Evolutionary conservation across 179 eudicot genomes (phyloP).

Genomic region (Beta lomatogona): DNA sequence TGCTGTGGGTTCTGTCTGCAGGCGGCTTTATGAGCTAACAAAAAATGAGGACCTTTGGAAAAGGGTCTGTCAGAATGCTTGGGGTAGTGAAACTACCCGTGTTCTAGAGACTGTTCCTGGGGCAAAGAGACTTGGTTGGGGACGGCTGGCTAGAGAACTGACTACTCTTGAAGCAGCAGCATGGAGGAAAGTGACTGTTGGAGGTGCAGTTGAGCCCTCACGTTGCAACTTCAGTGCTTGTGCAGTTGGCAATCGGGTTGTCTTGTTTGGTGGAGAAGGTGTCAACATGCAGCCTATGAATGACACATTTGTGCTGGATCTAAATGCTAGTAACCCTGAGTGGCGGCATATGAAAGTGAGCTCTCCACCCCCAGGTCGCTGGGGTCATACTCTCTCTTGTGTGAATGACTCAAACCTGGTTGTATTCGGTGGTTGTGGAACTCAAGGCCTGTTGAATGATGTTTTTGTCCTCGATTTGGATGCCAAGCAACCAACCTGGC

Average conservation of each 20-base stretch:
- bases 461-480: conserved; percentile 88
- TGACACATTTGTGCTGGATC: conserved; percentile 90
- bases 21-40: conserved; percentile 64
- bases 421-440: conserved; percentile 92
- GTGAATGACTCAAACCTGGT: conserved; percentile 88
- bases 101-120: conserved; percentile 86
- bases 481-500: conserved; percentile 93
- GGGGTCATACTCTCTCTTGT: conserved; percentile 98
- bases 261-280: conserved; percentile 93
- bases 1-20: conserved; percentile 79
- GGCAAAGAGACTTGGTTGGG: conserved; percentile 92
- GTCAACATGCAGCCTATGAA: conserved; percentile 98
- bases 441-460: conserved; percentile 85
- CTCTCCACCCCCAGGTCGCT: conserved; percentile 96
- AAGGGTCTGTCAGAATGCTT: conserved; percentile 94
- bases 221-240: conserved; percentile 98
- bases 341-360: conserved; percentile 88
- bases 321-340: conserved; percentile 72
- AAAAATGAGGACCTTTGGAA: conserved; percentile 90
- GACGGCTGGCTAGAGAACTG: conserved; percentile 81
- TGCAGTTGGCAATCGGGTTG: conserved; percentile 93
- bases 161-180: conserved; percentile 98
- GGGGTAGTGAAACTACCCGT: conserved; percentile 92
- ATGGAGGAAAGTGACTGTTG: conserved; percentile 82
- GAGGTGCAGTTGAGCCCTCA: conserved; percentile 92